Evolutionary conservation across 2,329 filamentous ascomycete species (phyloP), one percentile per base, ranked within the genome.

Genomic region (Orbilia brochopaga): DNA sequence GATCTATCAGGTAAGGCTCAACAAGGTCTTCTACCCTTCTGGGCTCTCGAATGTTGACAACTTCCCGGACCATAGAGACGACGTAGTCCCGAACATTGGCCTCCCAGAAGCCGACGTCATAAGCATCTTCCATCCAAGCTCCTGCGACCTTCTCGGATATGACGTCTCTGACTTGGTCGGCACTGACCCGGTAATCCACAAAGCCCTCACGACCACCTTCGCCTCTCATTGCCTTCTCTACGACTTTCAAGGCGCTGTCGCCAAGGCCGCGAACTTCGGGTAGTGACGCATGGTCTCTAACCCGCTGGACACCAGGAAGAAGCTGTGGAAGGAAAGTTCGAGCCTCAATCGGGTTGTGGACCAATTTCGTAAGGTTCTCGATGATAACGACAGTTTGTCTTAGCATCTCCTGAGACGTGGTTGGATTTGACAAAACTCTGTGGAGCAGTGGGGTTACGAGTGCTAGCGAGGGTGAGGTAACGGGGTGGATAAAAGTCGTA

Each of bases 401-500:
- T 63, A 97, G 84, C 21, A 97, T 92, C 81, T 99, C 94, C 80
- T 99, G 94, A 2, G 90, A 85, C 2, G 94, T 99, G 15, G 86
- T 86, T 7, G 93, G 94, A 73, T 88, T 93, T 83, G 97, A 97
- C 73, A 99, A 85, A 17, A 92, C 91, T 76, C 94, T 89, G 82
- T 97, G 94, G 27, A 99, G 87, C 76, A 97, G 89, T 51, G 94
- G 94, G 1, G 94, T 99, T 62, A 99, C 85, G 63, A 99, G 87
- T 17, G 94, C 94, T 66, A 99, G 86, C 3, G 97, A 93, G 8
- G 94, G 94, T 7, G 93, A 97, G 11, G 92, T 97, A 76, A 99
- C 94, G 74, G 96, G 85, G 63, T 94, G 92, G 59, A 99, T 94
- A 76, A 99, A 99, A n/a, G 94, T 99, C 10, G 94, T 99, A 82